Evolutionary conservation across 805 yeast genomes (phyloP), one percentile per base, ranked within the genome.

Genomic region (Sungouiozyma intestinalis): DNA sequence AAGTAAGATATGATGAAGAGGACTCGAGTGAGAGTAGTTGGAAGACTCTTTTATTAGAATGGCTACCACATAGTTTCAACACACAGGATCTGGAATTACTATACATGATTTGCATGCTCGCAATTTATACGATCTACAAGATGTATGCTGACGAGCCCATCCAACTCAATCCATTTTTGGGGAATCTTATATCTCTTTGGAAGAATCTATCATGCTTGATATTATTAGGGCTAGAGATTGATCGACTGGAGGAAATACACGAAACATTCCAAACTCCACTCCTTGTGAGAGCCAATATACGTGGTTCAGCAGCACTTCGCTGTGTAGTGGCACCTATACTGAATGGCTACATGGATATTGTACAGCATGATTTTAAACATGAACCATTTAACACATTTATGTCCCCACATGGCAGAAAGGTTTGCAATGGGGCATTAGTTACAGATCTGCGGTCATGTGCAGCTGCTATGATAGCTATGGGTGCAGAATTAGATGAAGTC

Each of bases 301-400:
- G 79, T 47, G 88, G 88, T 2, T 66, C 82, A 0, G 66, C 82
- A 16, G 77, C 86, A 0, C 62, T 82, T 20, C 58, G 94, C 29
- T 71, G 76, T 29, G 74, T 79, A 0, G 54, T 79, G 6, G 84
- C 86, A 0, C 66, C 79, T 43, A 67, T 79, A 7, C 54, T 83
- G 41, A 80, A 80, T 52, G 71, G 69, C n/a, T 58, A 72, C 42
- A 58, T 66, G 16, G 62, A 57, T 0, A 51, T 50, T 16, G 56
- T 74, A 41, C 52, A 52, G 16, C 81, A 77, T 51, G 92, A 82
- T 54, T 62, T 79, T 19, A 62, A 68, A 41, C 78, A 76, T 50
- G 77, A 77, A 49, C 68, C 84, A 8, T 64, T 81, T 18, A 57
- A 72, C 32, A 69, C 76, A 41, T 81, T 78, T 53, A 68, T 77